These are phyloP conservation scores for Cladochytrium replicatum DNA, from an alignment of 192 early-diverging fungal species.

Conservation along the genomic window DNA sequence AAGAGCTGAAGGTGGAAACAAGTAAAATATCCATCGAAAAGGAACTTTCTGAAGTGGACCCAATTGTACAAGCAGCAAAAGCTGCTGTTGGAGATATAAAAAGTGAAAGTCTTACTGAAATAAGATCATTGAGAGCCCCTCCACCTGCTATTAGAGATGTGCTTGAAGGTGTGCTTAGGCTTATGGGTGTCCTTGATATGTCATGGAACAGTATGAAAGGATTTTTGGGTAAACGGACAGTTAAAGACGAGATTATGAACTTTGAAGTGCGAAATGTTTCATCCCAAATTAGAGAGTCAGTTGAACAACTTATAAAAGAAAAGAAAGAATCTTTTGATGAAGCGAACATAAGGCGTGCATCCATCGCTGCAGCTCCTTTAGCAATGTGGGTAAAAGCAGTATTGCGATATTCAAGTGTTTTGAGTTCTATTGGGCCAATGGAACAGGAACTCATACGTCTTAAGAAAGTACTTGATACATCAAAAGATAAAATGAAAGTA, in stretches of 20 bases:
- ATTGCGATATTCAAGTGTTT: slow-evolving; percentile 41
- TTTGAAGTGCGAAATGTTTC: slow-evolving; percentile 47
- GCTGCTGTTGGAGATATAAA: slow-evolving; percentile 51
- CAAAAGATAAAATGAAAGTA: slow-evolving; percentile 26
- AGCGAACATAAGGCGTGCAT: slow-evolving; percentile 36
- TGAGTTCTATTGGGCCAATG: slow-evolving; percentile 45
- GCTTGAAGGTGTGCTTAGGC: slow-evolving; percentile 46
- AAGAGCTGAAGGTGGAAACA: slow-evolving; percentile 34
- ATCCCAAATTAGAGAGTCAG: slow-evolving; percentile 33
- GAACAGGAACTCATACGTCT: slow-evolving; percentile 34
- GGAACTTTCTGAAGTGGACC: slow-evolving; percentile 49
- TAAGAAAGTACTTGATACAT: slow-evolving; percentile 34
- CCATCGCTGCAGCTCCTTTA: slow-evolving; percentile 48
- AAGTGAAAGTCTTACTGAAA: slow-evolving; percentile 45
- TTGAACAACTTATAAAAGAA: slow-evolving; percentile 34
- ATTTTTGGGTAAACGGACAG: slow-evolving; percentile 48
- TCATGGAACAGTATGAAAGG: slow-evolving; percentile 63
- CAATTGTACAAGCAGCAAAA: slow-evolving; percentile 37
- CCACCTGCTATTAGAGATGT: slow-evolving; percentile 54
- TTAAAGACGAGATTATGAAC: slow-evolving; percentile 59
- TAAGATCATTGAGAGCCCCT: slow-evolving; percentile 49
- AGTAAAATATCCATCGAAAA: slow-evolving; percentile 43
- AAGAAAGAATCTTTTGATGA: slow-evolving; percentile 55
- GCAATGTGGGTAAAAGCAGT: slow-evolving; percentile 58
- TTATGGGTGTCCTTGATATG: slow-evolving; percentile 54